These are phyloP conservation scores for Mallotus japonicus DNA, from an alignment of 441 rosid genomes.

Conservation along the genomic window DNA sequence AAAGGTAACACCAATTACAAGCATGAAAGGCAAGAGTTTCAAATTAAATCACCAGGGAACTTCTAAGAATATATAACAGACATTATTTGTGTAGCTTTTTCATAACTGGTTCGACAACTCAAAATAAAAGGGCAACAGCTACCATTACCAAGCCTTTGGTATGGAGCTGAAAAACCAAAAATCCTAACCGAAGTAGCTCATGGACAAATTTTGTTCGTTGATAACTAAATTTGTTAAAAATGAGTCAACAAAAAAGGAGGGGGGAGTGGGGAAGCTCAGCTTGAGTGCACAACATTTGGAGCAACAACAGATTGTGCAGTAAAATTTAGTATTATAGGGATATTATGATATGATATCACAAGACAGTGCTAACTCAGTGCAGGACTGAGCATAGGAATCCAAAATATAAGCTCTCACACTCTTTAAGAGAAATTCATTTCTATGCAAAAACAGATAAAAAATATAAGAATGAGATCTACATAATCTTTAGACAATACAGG, in stretches of 20 bases:
- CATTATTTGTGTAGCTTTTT: background rate
- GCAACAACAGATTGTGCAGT: background rate
- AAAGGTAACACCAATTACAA: no score
- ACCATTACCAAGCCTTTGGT: background rate
- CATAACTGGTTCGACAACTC: background rate
- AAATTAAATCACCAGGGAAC: background rate
- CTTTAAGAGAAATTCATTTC: background rate
- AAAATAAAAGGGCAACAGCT: background rate
- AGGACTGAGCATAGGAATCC: background rate
- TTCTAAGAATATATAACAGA: no score
- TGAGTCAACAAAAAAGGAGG: background rate
- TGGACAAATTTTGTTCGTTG: no score
- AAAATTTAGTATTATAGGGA: background rate
- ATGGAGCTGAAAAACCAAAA: background rate
- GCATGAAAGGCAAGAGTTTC: background rate
- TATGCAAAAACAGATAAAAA: conserved; percentile 12
- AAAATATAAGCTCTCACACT: conserved; percentile 3
- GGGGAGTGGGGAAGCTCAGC: background rate
- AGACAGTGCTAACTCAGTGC: conserved; percentile 3
- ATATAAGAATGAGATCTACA: conserved; percentile 5
- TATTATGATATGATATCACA: background rate
- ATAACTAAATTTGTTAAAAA: background rate
- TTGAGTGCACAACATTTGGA: background rate
- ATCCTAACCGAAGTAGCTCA: background rate
- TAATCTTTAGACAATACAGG: conserved; percentile 13